Percentiles rank a stretch among this genome's conserved stretches.
Evolutionary conservation across 495 filamentous ascomycete species (phyloP).

Genomic region (Penicillium odoratum): DNA sequence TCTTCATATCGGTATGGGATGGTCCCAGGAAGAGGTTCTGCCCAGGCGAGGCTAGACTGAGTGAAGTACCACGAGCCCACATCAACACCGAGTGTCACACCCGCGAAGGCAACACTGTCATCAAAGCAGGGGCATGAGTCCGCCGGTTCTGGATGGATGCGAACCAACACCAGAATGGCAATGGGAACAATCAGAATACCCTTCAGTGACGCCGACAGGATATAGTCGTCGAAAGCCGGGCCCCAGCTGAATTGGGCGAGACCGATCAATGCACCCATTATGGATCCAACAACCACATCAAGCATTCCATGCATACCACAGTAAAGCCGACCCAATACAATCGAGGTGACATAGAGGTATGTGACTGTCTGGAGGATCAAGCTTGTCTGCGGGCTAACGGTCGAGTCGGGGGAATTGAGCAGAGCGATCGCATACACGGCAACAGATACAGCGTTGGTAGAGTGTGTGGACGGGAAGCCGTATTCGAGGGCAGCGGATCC

Average conservation of each 20-base stretch:
- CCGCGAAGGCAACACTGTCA: constrained; percentile 91
- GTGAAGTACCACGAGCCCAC: constrained; percentile 79
- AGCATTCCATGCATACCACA: constrained; percentile 99
- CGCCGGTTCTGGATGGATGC: constrained; percentile 92
- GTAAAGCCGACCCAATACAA: constrained; percentile 86
- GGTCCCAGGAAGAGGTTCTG: constrained; percentile 58
- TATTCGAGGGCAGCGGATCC: constrained; percentile 93
- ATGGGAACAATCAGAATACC: constrained; percentile 61
- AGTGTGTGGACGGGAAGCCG: constrained; percentile 95
- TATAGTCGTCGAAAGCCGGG: constrained; percentile 62
- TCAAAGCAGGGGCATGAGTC: constrained; percentile 98
- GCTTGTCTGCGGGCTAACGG: constrained; percentile 50
- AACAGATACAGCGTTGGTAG: constrained; percentile 94
- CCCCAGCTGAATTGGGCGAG: constrained; percentile 72
- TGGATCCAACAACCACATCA: constrained; percentile 77
- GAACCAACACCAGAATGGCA: constrained; percentile 69
- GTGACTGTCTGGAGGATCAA: constrained; percentile 62
- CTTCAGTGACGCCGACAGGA: constrained; percentile 48
- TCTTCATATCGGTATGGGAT: constrained; percentile 63
- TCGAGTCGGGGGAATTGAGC: constrained; percentile 56
- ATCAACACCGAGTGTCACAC: constrained; percentile 80
- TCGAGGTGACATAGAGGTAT: constrained; percentile 86
- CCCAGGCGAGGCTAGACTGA: constrained; percentile 53
- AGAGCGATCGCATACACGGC: constrained; percentile 76
- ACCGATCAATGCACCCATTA: constrained; percentile 68